Percentiles rank a stretch among this genome's conserved stretches.
Evolutionary conservation across 352 stramenopile species (phyloP).

Genomic region (Phytophthora lateralis): DNA sequence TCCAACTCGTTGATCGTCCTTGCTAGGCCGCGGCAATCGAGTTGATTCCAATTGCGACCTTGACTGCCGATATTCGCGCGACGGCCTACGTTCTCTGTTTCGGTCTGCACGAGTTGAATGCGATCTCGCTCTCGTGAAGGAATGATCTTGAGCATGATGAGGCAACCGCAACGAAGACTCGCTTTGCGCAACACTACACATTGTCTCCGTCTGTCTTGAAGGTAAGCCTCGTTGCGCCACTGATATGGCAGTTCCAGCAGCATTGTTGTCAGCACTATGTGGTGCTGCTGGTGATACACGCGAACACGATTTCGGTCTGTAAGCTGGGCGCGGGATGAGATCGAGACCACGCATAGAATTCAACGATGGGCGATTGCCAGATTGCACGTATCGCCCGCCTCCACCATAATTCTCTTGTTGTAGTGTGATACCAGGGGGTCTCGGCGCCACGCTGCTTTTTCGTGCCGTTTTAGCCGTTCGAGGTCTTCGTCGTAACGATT

Average conservation of each 20-base stretch:
- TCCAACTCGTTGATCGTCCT: constrained; percentile 1
- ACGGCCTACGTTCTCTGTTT: background rate
- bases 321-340: constrained; percentile 14
- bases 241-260: background rate
- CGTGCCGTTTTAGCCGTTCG: constrained; percentile 5
- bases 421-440: constrained; percentile 23
- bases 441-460: constrained; percentile 35
- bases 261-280: background rate
- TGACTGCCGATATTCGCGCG: background rate
- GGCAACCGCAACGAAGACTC: background rate
- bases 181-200: background rate
- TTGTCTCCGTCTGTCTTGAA: background rate
- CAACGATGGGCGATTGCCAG: constrained; percentile 29
- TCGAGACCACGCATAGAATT: constrained; percentile 11
- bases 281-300: background rate
- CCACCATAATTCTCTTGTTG: constrained; percentile 22
- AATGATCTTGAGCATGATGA: background rate
- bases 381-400: constrained; percentile 51
- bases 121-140: background rate
- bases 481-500: constrained; percentile 4
- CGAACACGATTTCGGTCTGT: background rate
- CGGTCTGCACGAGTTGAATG: background rate
- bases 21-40: background rate
- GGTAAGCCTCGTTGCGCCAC: background rate
- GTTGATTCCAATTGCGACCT: background rate